Evolutionary conservation across 306 rosid genomes (phyloP), one percentile per base, ranked within the genome.

Genomic region (Geum urbanum): DNA sequence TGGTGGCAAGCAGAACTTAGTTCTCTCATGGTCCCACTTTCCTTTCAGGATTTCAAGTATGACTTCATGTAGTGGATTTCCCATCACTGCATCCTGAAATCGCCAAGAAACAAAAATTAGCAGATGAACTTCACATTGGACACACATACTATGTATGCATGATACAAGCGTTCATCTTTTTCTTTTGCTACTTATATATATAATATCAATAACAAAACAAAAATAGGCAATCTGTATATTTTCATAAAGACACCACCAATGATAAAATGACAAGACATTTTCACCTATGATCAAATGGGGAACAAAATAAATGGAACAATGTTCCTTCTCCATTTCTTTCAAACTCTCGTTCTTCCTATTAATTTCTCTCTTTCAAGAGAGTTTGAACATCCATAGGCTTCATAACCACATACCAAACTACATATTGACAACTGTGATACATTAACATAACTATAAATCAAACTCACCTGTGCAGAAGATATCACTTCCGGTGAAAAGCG

Each of bases 401-500:
- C 67, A 52, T 64, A 48, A 62, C 22, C 62, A 57, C 32, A 59
- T 56, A 58, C 77, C n/a, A 44, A 50, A 78, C 41, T 44, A 60
- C 68, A 35, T 22, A 59, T 61, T 18, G 10, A 57, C 51, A 53
- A 66, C 35, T 57, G 70, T 19, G 74, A 66, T 51, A 37, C 64
- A 78, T 6, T 32, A 32, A 32, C 37, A 32, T 32, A 32, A 54
- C 3, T 3, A 53, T 16, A 67, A 24, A 53, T 19, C 58, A 56
- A 16, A 39, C 7, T 0, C 22, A 61, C 99, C 97, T 91, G 95
- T 77, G 96, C 77, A 71, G 89, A 82, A 65, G 96, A 88, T 71
- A 94, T 84, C 75, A 91, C 95, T 83, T 88, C 92, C 9, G 99
- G 97, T 41, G 99, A 94, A 87, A 94, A 94, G 57, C 99, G 96